These are phyloP conservation scores for Beauveria varroae DNA, from an alignment of 2,329 filamentous ascomycete species.

Conservation along the genomic window DNA sequence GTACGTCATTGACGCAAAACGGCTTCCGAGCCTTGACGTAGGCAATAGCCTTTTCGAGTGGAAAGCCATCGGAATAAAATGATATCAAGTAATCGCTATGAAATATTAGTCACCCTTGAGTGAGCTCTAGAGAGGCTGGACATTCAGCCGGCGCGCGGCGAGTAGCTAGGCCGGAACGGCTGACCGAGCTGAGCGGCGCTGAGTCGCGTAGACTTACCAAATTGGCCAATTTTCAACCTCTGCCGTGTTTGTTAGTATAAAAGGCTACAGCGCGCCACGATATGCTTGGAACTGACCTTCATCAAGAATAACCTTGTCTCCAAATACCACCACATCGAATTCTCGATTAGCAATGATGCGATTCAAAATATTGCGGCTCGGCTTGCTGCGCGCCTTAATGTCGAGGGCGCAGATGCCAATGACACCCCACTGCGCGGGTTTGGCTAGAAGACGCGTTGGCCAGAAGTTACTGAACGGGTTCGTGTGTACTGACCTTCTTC, in stretches of 20 bases:
- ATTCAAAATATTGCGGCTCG: constrained; percentile 92
- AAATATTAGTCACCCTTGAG: constrained; percentile 17
- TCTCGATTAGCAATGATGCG: constrained; percentile 82
- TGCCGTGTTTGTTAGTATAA: constrained; percentile 19
- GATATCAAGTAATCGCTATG: constrained; percentile 83
- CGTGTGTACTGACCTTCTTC: constrained; percentile 38
- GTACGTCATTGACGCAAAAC: constrained; percentile 94
- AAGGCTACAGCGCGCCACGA: constrained; percentile 10
- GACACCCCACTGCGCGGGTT: constrained; percentile 53
- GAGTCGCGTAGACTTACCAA: constrained; percentile 44
- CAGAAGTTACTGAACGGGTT: background rate
- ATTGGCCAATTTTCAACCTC: constrained; percentile 94
- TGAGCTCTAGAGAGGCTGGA: background rate
- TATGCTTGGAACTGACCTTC: constrained; percentile 48
- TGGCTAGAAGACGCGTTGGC: constrained; percentile 32
- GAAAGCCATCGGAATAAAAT: constrained; percentile 97
- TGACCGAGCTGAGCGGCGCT: constrained; percentile 22
- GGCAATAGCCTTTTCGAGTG: constrained; percentile 91
- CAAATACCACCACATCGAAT: constrained; percentile 96
- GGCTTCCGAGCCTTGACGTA: constrained; percentile 91
- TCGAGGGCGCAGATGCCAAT: constrained; percentile 96
- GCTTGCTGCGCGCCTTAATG: constrained; percentile 92
- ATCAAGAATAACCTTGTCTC: constrained; percentile 96
- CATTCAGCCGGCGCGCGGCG: constrained; percentile 12
- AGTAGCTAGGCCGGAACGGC: constrained; percentile 25